phyloP scores from a whole-genome alignment of 73 alveolate genomes.

The Tetrahymena malaccensis region DNA sequence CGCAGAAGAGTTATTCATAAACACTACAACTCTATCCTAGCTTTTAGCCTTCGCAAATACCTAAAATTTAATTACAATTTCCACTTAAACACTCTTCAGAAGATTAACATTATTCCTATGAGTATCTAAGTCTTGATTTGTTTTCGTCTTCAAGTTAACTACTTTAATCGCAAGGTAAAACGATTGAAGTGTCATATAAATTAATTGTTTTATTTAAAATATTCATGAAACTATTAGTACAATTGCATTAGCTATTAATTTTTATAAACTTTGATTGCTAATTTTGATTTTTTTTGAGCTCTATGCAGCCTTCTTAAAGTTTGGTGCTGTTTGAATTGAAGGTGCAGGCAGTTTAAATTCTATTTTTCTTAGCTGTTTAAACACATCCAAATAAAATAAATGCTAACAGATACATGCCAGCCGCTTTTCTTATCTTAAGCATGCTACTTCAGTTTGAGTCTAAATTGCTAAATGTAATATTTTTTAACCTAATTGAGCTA shows the following conservation, averaged over 20 bases:
- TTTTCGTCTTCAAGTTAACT: background rate
- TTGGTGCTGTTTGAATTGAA: background rate
- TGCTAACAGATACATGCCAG: background rate
- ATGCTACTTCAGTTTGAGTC: background rate
- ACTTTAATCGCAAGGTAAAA: background rate
- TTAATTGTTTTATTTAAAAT: background rate
- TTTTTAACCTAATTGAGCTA: background rate
- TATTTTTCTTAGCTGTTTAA: background rate
- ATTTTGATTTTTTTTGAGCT: background rate
- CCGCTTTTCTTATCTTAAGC: background rate
- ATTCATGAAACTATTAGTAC: background rate
- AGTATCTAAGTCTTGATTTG: background rate
- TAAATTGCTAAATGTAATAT: background rate
- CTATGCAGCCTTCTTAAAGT: background rate
- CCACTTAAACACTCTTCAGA: background rate
- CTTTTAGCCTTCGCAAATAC: background rate
- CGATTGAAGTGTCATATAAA: background rate
- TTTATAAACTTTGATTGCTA: background rate
- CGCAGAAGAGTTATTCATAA: background rate
- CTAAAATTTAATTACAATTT: background rate
- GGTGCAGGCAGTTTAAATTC: background rate
- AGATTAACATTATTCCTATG: background rate
- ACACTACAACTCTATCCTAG: background rate
- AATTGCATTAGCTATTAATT: background rate
- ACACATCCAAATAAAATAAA: background rate